Evolutionary conservation across 805 yeast species (phyloP), one percentile per base, ranked within the genome.

Genomic region (Sugiyamaella mastotermitis): DNA sequence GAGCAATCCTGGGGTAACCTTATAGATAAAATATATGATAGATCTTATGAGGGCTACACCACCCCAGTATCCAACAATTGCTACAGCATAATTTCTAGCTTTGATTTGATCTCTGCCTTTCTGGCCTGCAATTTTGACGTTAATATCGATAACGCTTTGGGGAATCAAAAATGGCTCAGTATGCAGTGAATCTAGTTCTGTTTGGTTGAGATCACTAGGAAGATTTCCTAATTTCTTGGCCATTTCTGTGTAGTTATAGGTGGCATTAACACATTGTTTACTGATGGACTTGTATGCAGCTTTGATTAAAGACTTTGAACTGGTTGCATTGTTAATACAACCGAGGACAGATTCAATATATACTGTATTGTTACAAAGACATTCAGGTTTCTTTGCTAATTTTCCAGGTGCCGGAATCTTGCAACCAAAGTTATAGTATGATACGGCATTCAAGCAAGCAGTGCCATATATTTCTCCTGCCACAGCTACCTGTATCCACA

Each of bases 301-400:
- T 20, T 31, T 27, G 9, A 11, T 6, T 7, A 27, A 17, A 6
- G 30, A 11, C 30, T 27, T 27, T 3, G 14, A 31, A 3, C 19
- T 20, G 4, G 35, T 21, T 9, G 14, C 20, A 15, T 35, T 22
- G 16, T 37, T 40, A 13, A 46, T 31, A 15, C 49, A 46, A 15
- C 36, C 28, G 2, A 46, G 34, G n/a, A 35, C 41, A 5, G 45
- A 43, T 21, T 38, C 43, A 10, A 43, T n/a, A 23, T 33, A 46
- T 4, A 15, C 24, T 10, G 29, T 19, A 17, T 25, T 37, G 17
- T 20, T 31, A 18, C 42, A 38, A 11, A 38, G 23, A 33, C 42
- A 38, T 8, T 35, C 15, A 6, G 23, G 31, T 5, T 22, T n/a
- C 15, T 32, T 24, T 11, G 29, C 22, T 8, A 35, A 22, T 6